Base-by-base conservation (phyloP, 106 monocot species). In the Xerophyta viscosa region DNA sequence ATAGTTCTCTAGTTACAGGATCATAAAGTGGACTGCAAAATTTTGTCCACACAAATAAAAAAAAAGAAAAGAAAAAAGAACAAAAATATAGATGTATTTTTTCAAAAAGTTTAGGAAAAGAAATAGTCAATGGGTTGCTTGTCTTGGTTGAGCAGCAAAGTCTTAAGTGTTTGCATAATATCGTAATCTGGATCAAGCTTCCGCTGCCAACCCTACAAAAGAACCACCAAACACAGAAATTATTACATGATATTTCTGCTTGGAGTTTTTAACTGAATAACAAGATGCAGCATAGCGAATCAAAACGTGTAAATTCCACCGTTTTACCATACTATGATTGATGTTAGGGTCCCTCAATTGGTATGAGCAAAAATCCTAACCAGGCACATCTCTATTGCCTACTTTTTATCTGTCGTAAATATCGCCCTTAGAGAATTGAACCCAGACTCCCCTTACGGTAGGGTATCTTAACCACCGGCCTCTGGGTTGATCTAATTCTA, bases 141-240 rank as follows among this genome's bases (percentile, higher is more conserved):
- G 12, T 78, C 81, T n/a, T 68, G 27, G 8, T 66, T 57, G 11
- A 88, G 49, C 41, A 82, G 45, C 31, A 88, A 54, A 27, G 71
- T 66, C 68, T 75, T 78, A 5, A 88, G 56, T 23, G 82, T 82
- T 2, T 66, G 50, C 87, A 88, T 88, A 14, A 88, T 71, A 52
- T 88, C 75, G 29, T 69, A 88, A 51, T 64, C 52, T 27, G 87
- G 82, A 67, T 88, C 87, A 29, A 88, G 78, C 66, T 88, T 82
- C 17, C 64, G 77, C 46, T 88, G 87, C 87, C 87, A 88, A 10
- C 87, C 75, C 87, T 88, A 26, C 24, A 71, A 67, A 19, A 51
- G 25, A 20, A 56, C 15, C 39, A 39, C 10, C 10, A 39, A 39
- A 7, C 39, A 39, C 39, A 12, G 15, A 39, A 12, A 8, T 39